A percentile compares a stretch with the other conserved stretches of the same genome.
Evolutionary conservation across 2,329 filamentous ascomycete genomes (phyloP).

Genomic region (Fusarium citri): DNA sequence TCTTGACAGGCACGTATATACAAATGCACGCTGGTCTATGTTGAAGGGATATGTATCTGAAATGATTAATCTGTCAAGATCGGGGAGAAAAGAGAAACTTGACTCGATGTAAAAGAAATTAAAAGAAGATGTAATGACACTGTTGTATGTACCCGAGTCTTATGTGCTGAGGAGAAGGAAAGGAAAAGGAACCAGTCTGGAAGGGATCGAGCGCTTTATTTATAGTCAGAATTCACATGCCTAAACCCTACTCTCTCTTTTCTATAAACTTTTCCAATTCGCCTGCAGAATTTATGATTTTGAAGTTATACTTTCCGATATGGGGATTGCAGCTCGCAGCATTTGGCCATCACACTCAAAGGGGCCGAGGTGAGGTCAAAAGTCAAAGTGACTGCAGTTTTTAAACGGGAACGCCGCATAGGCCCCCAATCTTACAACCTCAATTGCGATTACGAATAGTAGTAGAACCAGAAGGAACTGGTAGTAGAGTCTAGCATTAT

Average conservation of each 20-base stretch:
- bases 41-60: background rate
- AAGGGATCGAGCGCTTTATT: background rate
- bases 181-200: background rate
- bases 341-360: background rate
- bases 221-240: background rate
- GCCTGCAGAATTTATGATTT: background rate
- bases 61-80: background rate
- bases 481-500: background rate
- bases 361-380: background rate
- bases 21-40: background rate
- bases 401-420: background rate
- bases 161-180: background rate
- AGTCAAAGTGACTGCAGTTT: background rate
- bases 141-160: background rate
- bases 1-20: background rate
- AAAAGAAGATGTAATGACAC: background rate
- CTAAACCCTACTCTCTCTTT: background rate
- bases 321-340: background rate
- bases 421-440: background rate
- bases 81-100: background rate
- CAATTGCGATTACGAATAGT: background rate
- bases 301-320: background rate
- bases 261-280: background rate
- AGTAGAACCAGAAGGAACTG: background rate
- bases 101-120: background rate